Conservation (phyloP, 1,284 basidiomycete species). For the Leccinum cinnamomeum region DNA sequence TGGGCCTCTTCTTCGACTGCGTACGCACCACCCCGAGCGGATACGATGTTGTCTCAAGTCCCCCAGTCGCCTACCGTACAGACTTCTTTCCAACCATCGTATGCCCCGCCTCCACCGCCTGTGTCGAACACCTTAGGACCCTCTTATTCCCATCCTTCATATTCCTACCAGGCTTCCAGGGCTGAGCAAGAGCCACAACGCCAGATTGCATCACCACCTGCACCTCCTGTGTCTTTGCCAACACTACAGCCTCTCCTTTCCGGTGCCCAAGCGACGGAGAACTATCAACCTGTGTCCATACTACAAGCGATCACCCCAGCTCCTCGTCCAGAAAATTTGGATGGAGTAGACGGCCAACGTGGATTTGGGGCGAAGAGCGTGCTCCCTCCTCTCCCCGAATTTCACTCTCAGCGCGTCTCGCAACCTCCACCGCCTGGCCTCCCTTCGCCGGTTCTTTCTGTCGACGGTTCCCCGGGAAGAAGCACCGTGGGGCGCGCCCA, state of each 20-base stretch:
- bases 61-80: slow-evolving; percentile 18
- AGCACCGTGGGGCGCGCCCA: slow-evolving; percentile 21
- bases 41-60: slow-evolving; percentile 12
- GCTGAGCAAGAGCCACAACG: slow-evolving; percentile 17
- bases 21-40: slow-evolving; percentile 19
- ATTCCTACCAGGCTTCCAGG: slow-evolving; percentile 13
- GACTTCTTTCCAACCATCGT: slow-evolving; percentile 20
- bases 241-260: slow-evolving; percentile 10
- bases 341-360: slow-evolving; percentile 5
- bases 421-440: slow-evolving; percentile 4
- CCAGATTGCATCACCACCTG: slow-evolving; percentile 11
- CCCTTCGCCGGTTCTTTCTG: slow-evolving; percentile 1
- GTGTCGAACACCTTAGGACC: slow-evolving; percentile 12
- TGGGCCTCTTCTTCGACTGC: slow-evolving; percentile 31
- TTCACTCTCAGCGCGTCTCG: slow-evolving; percentile 1
- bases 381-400: slow-evolving; percentile 9
- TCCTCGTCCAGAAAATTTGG: slow-evolving; percentile 1
- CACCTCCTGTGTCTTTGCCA: slow-evolving; percentile 7
- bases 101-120: slow-evolving; percentile 22
- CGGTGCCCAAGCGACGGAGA: slow-evolving; percentile 8
- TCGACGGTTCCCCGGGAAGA: slow-evolving; percentile 5
- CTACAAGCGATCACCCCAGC: slow-evolving; percentile 15
- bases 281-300: slow-evolving; percentile 22
- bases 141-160: slow-evolving; percentile 19
- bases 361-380: not conserved